Percentiles rank a stretch among this genome's conserved stretches.
These are phyloP conservation scores for Volvox reticuliferus DNA, from an alignment of 139 green algal species.

Conservation along the genomic window DNA sequence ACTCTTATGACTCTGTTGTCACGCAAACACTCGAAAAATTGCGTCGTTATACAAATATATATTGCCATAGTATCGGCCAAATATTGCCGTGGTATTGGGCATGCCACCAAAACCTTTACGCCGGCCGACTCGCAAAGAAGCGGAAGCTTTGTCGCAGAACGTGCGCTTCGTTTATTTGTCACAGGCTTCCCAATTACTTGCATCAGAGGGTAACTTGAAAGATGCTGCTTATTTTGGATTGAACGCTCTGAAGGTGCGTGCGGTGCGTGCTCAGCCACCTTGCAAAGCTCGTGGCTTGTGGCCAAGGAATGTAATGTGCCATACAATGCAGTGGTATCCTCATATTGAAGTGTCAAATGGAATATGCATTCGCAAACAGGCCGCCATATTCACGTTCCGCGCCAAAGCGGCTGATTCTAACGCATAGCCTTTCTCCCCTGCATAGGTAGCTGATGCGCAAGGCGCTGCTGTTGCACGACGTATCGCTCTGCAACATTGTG, in stretches of 20 bases:
- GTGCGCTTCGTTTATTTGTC: constrained; percentile 17
- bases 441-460: constrained; percentile 15
- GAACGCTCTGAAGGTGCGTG: constrained; percentile 36
- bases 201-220: not conserved
- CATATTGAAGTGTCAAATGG: not conserved
- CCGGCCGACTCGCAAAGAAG: constrained; percentile 46
- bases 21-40: too few relatives aligned
- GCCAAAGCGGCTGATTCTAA: not conserved
- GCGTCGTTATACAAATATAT: too few relatives aligned
- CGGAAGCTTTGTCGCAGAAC: constrained; percentile 22
- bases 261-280: not conserved
- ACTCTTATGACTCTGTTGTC: too few relatives aligned
- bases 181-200: not conserved
- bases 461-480: constrained; percentile 4
- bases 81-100: not conserved
- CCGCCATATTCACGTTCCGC: not conserved
- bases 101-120: constrained; percentile 40
- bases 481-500: constrained; percentile 18
- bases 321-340: not conserved
- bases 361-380: not conserved
- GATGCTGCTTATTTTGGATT: constrained; percentile 32
- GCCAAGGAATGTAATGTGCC: not conserved
- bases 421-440: not conserved
- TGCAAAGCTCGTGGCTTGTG: not conserved
- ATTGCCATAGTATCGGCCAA: not conserved